phyloP scores from a whole-genome alignment of 2,329 filamentous ascomycete species.

The Trichoderma gracile region DNA sequence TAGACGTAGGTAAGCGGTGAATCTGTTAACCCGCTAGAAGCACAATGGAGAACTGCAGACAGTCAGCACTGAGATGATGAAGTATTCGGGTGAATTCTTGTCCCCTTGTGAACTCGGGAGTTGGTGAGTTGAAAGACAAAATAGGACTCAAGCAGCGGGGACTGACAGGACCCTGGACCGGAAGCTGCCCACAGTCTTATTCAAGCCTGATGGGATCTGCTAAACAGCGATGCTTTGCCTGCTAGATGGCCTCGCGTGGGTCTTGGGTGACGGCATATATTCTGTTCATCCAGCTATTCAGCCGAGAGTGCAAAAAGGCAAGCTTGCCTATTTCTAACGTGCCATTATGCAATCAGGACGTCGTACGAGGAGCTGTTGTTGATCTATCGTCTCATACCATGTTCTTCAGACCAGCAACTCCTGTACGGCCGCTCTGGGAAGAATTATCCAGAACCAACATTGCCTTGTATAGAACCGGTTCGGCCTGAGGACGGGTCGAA shows the following conservation, averaged over 20 bases:
- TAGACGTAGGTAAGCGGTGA: not conserved
- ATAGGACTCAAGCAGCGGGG: not conserved
- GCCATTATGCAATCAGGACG: not conserved
- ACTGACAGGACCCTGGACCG: no score
- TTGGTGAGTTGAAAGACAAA: not conserved
- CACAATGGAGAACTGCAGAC: no score
- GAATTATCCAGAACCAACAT: no score
- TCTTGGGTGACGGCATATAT: not conserved
- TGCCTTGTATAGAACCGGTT: no score
- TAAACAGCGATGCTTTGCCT: not conserved
- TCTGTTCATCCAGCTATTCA: not conserved
- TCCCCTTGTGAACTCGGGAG: not conserved
- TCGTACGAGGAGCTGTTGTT: not conserved
- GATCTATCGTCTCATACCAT: not conserved
- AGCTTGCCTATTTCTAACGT: not conserved
- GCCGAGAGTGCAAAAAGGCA: not conserved
- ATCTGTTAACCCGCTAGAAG: not conserved
- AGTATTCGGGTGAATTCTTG: slow-evolving; percentile 6
- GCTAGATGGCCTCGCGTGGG: no score
- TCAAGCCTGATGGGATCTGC: not conserved
- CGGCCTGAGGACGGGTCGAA: no score
- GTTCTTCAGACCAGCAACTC: no score
- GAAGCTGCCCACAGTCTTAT: not conserved
- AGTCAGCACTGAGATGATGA: not conserved
- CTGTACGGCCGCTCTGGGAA: no score